phyloP scores from a whole-genome alignment of 2,329 filamentous ascomycete species.

The Huntiella savannae region DNA sequence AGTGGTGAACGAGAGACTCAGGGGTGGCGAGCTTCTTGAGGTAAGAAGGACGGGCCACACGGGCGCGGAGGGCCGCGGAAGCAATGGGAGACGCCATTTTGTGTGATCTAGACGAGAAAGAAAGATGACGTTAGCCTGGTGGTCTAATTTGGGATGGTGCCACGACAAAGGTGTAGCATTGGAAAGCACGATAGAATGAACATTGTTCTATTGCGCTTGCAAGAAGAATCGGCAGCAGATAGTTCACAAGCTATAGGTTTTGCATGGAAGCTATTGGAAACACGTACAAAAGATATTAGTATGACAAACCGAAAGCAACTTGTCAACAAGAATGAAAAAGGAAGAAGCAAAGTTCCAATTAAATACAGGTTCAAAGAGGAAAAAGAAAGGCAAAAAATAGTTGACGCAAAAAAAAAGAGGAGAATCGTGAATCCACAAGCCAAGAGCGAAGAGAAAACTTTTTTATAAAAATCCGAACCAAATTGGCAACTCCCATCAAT shows the following conservation, averaged over 20 bases:
- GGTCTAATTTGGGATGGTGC: constrained; percentile 9
- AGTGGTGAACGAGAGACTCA: constrained; percentile 61
- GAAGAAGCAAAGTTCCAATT: background rate
- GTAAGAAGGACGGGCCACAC: constrained; percentile 57
- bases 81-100: constrained; percentile 34
- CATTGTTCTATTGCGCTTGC: background rate
- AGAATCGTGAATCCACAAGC: background rate
- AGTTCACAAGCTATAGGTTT: background rate
- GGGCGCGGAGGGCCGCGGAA: constrained; percentile 56
- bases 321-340: background rate
- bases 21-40: constrained; percentile 63
- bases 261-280: background rate
- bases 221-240: background rate
- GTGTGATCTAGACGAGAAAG: background rate
- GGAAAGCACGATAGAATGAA: constrained; percentile 8
- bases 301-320: background rate
- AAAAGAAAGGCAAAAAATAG: constrained; percentile 2
- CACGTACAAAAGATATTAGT: background rate
- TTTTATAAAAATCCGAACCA: background rate
- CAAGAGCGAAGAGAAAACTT: background rate
- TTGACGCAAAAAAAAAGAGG: background rate
- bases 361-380: background rate
- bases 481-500: background rate
- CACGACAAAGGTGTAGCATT: background rate
- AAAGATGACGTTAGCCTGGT: background rate